These are phyloP conservation scores for Phaeotremella skinneri DNA, from an alignment of 768 basidiomycete genomes.

Conservation along the genomic window DNA sequence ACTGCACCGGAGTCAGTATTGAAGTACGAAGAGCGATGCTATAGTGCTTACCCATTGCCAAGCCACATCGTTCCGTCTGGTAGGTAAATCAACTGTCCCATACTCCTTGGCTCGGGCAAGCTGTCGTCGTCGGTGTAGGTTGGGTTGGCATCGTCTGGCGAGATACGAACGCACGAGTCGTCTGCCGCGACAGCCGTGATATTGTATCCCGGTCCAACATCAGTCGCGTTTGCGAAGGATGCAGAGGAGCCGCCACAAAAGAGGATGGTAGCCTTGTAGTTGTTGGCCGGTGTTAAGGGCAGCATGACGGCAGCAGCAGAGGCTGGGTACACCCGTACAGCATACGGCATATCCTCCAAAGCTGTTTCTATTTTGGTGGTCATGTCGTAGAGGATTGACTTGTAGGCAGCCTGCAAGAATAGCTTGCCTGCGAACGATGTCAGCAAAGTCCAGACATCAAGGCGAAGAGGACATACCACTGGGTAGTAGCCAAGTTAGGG, in stretches of 20 bases:
- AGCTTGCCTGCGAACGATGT: conserved; percentile 45
- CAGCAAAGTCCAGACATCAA: not conserved
- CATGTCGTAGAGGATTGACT: conserved; percentile 63
- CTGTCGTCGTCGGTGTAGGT: conserved; percentile 47
- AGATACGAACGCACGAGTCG: conserved; percentile 75
- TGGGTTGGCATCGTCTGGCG: conserved; percentile 57
- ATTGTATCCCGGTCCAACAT: conserved; percentile 67
- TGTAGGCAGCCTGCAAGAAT: conserved; percentile 53
- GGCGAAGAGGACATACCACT: conserved; percentile 21
- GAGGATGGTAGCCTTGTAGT: conserved; percentile 77
- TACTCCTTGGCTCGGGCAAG: conserved; percentile 58
- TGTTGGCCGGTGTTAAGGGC: conserved; percentile 83
- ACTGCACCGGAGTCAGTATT: conserved; percentile 58
- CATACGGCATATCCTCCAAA: conserved; percentile 62
- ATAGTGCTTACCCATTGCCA: conserved; percentile 38
- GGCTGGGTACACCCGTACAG: conserved; percentile 55
- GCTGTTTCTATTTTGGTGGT: conserved; percentile 60
- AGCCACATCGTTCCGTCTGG: conserved; percentile 52
- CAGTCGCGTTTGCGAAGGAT: conserved; percentile 64
- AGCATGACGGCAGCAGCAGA: conserved; percentile 86
- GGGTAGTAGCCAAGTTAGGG: conserved; percentile 68
- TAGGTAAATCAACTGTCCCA: conserved; percentile 86
- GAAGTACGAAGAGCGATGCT: not conserved
- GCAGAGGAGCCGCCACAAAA: conserved; percentile 78
- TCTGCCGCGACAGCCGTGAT: conserved; percentile 58